Conservation (phyloP, 306 rosid species). For the Lotus japonicus region DNA sequence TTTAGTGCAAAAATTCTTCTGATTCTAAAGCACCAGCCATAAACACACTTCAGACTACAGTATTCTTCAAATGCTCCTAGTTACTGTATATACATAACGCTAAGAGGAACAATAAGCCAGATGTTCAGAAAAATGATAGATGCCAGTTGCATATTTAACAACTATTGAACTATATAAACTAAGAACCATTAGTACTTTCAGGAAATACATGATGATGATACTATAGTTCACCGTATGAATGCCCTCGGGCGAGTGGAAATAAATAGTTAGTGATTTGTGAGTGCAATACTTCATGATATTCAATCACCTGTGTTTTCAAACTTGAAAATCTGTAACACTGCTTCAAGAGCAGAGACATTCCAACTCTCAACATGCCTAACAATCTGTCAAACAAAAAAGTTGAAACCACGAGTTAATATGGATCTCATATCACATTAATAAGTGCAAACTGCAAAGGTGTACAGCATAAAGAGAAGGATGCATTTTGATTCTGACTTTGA, state of each 20-base stretch:
- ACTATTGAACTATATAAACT: neutral
- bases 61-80: neutral
- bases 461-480: neutral
- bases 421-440: neutral
- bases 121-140: neutral
- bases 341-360: slow-evolving; percentile 80
- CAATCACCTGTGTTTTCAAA: slow-evolving; percentile 21
- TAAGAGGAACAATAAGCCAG: neutral
- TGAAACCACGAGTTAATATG: slow-evolving; percentile 7
- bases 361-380: slow-evolving; percentile 83
- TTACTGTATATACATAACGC: neutral
- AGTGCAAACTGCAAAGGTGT: neutral
- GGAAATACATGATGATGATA: neutral
- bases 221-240: neutral
- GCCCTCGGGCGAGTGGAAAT: neutral
- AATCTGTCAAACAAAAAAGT: slow-evolving; percentile 45
- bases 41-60: neutral
- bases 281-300: slow-evolving; percentile 7
- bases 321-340: slow-evolving; percentile 67
- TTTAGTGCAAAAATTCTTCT: neutral
- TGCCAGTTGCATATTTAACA: neutral
- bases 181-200: neutral
- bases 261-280: neutral
- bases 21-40: neutral
- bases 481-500: slow-evolving; percentile 41